phyloP scores from a whole-genome alignment of 352 stramenopile species.

The Globisporangium yorkense region DNA sequence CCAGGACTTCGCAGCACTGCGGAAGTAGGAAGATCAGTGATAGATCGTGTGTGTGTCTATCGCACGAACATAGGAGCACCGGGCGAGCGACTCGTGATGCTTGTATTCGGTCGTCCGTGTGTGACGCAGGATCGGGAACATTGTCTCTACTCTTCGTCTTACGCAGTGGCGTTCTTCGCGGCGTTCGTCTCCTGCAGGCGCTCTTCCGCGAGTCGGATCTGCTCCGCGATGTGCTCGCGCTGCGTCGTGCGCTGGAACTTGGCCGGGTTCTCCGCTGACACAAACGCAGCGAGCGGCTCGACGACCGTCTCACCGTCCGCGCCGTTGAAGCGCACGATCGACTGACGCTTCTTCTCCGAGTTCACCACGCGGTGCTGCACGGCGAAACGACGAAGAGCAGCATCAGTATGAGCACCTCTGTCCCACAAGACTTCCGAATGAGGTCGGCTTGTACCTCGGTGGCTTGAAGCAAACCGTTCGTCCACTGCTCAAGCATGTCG shows the following conservation, averaged over 20 bases:
- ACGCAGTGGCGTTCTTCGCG: constrained; percentile 15
- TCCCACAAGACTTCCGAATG: neutral
- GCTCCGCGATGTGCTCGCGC: constrained; percentile 48
- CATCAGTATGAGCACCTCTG: neutral
- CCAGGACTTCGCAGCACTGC: constrained; percentile 53
- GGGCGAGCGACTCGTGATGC: neutral
- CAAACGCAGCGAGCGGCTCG: constrained; percentile 52
- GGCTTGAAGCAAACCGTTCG: constrained; percentile 61
- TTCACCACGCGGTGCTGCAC: constrained; percentile 72
- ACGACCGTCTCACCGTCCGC: constrained; percentile 67
- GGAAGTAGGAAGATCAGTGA: constrained; percentile 31
- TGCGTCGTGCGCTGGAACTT: constrained; percentile 66
- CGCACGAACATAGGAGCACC: neutral
- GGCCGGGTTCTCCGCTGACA: constrained; percentile 34
- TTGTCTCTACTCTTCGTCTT: neutral
- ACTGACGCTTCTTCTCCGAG: constrained; percentile 67
- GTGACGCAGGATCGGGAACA: no score
- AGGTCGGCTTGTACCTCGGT: constrained; percentile 42
- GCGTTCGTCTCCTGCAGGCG: constrained; percentile 59
- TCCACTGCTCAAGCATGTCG: constrained; percentile 80
- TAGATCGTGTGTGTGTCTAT: neutral
- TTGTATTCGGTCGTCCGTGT: neutral
- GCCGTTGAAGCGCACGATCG: constrained; percentile 81
- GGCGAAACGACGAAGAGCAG: neutral
- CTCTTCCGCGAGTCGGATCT: constrained; percentile 47